Evolutionary conservation across 768 basidiomycete genomes (phyloP), one percentile per base, ranked within the genome.

Genomic region (Lactarius quietus): DNA sequence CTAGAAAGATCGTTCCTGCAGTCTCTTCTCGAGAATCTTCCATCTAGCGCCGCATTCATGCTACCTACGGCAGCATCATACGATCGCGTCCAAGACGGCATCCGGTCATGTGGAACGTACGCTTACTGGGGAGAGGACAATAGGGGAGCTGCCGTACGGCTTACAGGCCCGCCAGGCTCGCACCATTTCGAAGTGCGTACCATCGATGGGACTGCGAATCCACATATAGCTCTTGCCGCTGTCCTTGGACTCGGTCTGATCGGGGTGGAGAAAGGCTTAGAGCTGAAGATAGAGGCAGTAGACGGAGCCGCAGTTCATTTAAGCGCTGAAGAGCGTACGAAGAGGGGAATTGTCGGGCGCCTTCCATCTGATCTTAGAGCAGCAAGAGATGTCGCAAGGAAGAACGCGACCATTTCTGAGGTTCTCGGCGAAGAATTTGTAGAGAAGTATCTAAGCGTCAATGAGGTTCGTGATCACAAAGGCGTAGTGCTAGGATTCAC

Each of bases 61-160:
- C 75, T 88, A 0, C 87, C 90, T 6, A 82, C 82, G 1, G 70
- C 76, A 0, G 79, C 83, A 0, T 92, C 90, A 5, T 92, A 88
- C 74, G 75, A 78, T 23, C 83, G 89, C 9, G 79, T 91, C 76
- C 54, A 62, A 3, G 89, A 92, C 68, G 86, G 87, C 5, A 80
- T 83, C 18, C 89, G 87, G 86, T 80, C 84, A 0, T 87, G 89
- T 28, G 89, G 89, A 10, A 90, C 88, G 1, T 89, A 84, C 71
- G 81, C 84, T 55, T 78, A 75, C 65, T 91, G 86, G 85, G 89
- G 89, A 0, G 80, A 80, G 15, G 86, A 90, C 55, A 88, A 89
- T 74, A 83, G 86, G 58, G 89, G 91, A 72, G 78, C 80, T 0
- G 83, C 87, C 1, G 72, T 91, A 1, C 86, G 89, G 5, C 75